A percentile compares a stretch with the other conserved stretches of the same genome.
These are phyloP conservation scores for Xerocomus brunneocitrinus DNA, from an alignment of 768 basidiomycete species.

Conservation along the genomic window DNA sequence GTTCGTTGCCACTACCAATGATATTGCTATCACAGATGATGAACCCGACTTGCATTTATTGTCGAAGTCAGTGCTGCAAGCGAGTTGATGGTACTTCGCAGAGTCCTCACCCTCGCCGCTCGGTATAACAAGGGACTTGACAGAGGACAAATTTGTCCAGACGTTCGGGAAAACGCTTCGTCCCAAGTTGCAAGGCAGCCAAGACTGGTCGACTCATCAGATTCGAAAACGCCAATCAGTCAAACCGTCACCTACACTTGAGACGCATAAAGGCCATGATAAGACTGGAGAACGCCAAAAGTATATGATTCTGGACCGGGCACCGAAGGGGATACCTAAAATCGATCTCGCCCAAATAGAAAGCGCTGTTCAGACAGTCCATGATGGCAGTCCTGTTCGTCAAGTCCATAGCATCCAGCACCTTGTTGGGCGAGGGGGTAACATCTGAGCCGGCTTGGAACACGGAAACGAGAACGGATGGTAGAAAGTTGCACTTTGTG, in stretches of 20 bases:
- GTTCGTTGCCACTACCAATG: slow-evolving; percentile 90
- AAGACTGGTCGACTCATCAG: slow-evolving; percentile 42
- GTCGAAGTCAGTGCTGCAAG: slow-evolving; percentile 86
- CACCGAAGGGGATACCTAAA: slow-evolving; percentile 54
- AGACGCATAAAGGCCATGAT: slow-evolving; percentile 51
- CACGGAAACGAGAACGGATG: slow-evolving; percentile 42
- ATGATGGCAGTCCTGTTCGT: slow-evolving; percentile 37
- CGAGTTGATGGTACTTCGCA: slow-evolving; percentile 87
- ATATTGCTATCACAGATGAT: slow-evolving; percentile 96
- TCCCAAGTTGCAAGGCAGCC: slow-evolving; percentile 56
- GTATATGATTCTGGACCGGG: slow-evolving; percentile 56
- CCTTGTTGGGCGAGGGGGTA: slow-evolving; percentile 44
- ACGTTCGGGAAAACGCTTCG: slow-evolving; percentile 59
- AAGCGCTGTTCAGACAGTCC: slow-evolving; percentile 56
- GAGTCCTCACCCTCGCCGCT: slow-evolving; percentile 77
- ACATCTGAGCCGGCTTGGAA: slow-evolving; percentile 63
- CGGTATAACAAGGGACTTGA: slow-evolving; percentile 93
- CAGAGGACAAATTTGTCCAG: slow-evolving; percentile 72
- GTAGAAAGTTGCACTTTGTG: slow-evolving; percentile 51
- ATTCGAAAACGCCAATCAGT: background rate
- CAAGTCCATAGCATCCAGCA: slow-evolving; percentile 38
- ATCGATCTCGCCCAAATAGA: slow-evolving; percentile 52
- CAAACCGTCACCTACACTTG: slow-evolving; percentile 47
- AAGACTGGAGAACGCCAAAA: slow-evolving; percentile 51
- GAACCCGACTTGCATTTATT: slow-evolving; percentile 93